Evolutionary conservation across 2,329 filamentous ascomycete species (phyloP).

Genomic region (Pseudogymnoascus sp.): DNA sequence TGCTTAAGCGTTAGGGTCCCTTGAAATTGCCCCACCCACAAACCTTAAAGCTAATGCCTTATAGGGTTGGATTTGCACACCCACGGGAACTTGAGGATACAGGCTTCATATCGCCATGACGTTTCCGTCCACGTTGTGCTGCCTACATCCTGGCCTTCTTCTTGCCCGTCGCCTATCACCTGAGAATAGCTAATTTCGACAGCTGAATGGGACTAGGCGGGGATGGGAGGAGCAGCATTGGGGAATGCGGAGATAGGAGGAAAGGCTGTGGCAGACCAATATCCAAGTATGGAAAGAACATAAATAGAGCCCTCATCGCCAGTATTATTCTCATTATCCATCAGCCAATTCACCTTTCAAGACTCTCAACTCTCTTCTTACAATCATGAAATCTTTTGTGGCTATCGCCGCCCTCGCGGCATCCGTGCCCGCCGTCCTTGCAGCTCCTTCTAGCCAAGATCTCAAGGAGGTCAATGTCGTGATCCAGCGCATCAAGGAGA

Average conservation of each 20-base stretch:
- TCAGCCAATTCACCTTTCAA: neutral
- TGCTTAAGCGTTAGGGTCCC: constrained; percentile 1
- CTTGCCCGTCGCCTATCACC: neutral
- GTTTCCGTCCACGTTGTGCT: neutral
- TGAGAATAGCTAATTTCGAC: neutral
- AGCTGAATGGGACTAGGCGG: neutral
- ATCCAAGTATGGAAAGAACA: neutral
- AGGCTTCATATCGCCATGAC: neutral
- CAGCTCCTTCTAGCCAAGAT: neutral
- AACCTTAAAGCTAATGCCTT: neutral
- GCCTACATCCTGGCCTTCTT: neutral
- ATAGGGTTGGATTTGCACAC: neutral
- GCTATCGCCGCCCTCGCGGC: neutral
- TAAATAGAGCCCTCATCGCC: neutral
- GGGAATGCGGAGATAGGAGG: neutral
- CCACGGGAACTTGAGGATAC: neutral
- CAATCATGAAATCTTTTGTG: neutral
- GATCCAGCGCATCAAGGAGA: neutral
- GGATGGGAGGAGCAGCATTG: neutral
- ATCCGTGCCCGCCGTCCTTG: neutral
- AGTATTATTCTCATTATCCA: neutral
- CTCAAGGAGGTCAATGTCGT: neutral
- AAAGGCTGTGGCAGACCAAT: neutral
- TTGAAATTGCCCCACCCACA: neutral
- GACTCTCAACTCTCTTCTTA: neutral